These are phyloP conservation scores for Penicillium polonicum DNA, from an alignment of 2,329 filamentous ascomycete species.

Conservation along the genomic window DNA sequence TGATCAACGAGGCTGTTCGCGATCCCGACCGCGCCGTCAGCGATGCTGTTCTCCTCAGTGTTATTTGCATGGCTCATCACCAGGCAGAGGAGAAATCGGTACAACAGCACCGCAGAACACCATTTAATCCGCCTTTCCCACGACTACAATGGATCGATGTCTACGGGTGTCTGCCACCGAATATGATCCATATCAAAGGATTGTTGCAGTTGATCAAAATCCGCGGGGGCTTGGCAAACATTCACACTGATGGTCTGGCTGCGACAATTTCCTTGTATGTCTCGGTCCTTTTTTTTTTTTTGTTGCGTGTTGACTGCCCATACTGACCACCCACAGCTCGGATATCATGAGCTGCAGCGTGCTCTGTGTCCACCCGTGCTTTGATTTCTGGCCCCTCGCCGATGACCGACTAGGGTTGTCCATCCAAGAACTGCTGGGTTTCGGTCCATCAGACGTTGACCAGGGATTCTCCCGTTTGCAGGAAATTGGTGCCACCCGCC, in stretches of 20 bases:
- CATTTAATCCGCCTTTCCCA: slow-evolving; percentile 37
- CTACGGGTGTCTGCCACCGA: slow-evolving; percentile 36
- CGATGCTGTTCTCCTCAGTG: slow-evolving; percentile 38
- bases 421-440: slow-evolving; percentile 29
- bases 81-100: slow-evolving; percentile 23
- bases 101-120: slow-evolving; percentile 17
- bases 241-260: slow-evolving; percentile 38
- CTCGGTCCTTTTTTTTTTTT: background rate
- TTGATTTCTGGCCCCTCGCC: slow-evolving; percentile 29
- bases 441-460: slow-evolving; percentile 26
- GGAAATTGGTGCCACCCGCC: slow-evolving; percentile 27
- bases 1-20: slow-evolving; percentile 36
- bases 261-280: slow-evolving; percentile 42
- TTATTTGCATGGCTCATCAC: slow-evolving; percentile 38
- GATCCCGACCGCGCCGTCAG: slow-evolving; percentile 32
- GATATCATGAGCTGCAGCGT: slow-evolving; percentile 30
- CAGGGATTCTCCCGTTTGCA: slow-evolving; percentile 25
- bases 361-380: slow-evolving; percentile 25
- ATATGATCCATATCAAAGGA: slow-evolving; percentile 37
- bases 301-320: background rate
- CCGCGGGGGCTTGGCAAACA: slow-evolving; percentile 38
- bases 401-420: slow-evolving; percentile 18
- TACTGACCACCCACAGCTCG: slow-evolving; percentile 23
- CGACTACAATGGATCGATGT: slow-evolving; percentile 40
- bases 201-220: slow-evolving; percentile 37